These are phyloP conservation scores for Musa itinerans DNA, from an alignment of 176 grass and related monocot genomes.

Conservation along the genomic window DNA sequence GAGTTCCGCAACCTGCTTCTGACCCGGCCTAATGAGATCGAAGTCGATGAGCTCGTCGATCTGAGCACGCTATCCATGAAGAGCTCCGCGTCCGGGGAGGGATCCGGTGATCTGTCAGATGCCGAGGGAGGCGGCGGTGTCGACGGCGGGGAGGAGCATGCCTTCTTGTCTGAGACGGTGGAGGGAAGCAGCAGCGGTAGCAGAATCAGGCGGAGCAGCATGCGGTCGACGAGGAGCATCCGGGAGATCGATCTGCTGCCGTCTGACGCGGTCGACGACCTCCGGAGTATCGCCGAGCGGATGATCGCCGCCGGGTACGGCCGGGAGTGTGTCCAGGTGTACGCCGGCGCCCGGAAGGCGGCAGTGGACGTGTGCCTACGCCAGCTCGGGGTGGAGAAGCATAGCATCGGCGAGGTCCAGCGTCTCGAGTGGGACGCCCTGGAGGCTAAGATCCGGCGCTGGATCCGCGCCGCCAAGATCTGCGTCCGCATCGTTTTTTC, in stretches of 20 bases:
- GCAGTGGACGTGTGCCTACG: conserved; percentile 60
- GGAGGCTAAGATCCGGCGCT: conserved; percentile 65
- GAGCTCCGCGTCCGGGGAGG: background rate
- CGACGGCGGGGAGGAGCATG: conserved; percentile 10
- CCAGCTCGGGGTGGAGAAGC: conserved; percentile 78
- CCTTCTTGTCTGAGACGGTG: background rate
- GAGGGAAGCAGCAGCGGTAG: background rate
- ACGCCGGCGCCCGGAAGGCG: conserved; percentile 72
- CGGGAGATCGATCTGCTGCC: conserved; percentile 85
- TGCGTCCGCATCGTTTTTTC: conserved; percentile 62
- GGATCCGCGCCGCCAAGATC: conserved; percentile 70
- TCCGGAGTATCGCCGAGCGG: conserved; percentile 53
- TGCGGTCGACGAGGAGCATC: conserved; percentile 56
- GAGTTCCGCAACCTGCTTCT: conserved; percentile 66
- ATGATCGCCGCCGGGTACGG: conserved; percentile 61
- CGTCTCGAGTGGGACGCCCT: conserved; percentile 62
- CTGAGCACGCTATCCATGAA: conserved; percentile 35
- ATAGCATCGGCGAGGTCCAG: conserved; percentile 90
- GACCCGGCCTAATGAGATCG: conserved; percentile 43
- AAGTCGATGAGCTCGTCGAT: conserved; percentile 42
- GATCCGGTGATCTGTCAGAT: conserved; percentile 16
- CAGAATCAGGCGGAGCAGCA: conserved; percentile 40
- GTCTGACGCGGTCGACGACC: conserved; percentile 55
- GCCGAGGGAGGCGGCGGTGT: background rate
- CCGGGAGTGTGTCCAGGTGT: conserved; percentile 93